Evolutionary conservation across 768 basidiomycete species (phyloP), one percentile per base, ranked within the genome.

Genomic region (Boletus pseudo-olivaceus): DNA sequence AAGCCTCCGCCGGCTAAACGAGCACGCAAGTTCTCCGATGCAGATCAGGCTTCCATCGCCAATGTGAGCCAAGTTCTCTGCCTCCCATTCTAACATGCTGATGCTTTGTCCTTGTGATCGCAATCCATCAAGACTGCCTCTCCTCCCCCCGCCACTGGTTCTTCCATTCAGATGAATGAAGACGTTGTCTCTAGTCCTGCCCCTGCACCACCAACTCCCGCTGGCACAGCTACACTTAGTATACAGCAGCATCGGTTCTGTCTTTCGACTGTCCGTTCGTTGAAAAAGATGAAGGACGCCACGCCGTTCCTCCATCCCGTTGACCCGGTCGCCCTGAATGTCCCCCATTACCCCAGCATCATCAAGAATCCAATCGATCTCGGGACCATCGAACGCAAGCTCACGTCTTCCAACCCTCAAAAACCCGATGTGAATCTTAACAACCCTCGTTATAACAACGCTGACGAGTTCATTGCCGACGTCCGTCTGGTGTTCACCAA

Each of bases 321-420:
- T 53, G 97, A 99, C 69, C 80, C 86, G 20, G 80, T 94, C 60
- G 87, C 83, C 8, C 76, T 93, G 61, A 84, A 83, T 56, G 83
- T 92, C 56, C 96, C 93, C 9, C 93, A 96, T 68, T 99, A 99
- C 64, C 82, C 82, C 34, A 78, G 78, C 42, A 84, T 98, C 67
- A 83, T 99, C 73, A 90, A 86, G 66, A 82, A 79, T 27, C 97
- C 97, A 0, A 98, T 98, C 92, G 97, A 98, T 68, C 80, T 99
- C 43, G 80, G 84, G 4, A 97, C 96, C 41, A 83, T 98, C 54
- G 96, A 98, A 73, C 82, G 82, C 63, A 97, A 98, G 73, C 78
- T 98, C 40, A 63, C 61, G 33, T 83, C 88, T 1, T 91, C 91
- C 14, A 95, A 92, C 63, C 86, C 89, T 3, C 62, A 74, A 49